These are phyloP conservation scores for Echeveria elegans DNA, from an alignment of 164 flowering plant genomes.

Conservation along the genomic window DNA sequence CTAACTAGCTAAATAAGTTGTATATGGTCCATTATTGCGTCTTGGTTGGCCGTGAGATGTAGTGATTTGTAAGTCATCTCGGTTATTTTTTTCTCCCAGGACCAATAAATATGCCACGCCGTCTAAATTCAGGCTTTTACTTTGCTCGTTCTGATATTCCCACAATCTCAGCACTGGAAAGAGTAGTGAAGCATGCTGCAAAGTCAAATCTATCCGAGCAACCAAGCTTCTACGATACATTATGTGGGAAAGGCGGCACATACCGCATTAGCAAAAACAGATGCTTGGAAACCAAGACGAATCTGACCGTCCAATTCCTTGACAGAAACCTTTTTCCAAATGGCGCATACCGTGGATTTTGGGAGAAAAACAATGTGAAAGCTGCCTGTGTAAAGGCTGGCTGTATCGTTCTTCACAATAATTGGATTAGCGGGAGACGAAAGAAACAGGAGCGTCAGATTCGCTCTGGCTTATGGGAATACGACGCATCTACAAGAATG, in stretches of 20 bases:
- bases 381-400: slow-evolving; percentile 51
- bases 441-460: slow-evolving; percentile 79
- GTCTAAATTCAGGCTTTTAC: slow-evolving; percentile 95
- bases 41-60: background rate
- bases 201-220: slow-evolving; percentile 79
- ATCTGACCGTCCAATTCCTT: slow-evolving; percentile 66
- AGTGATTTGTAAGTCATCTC: background rate
- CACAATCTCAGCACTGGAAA: slow-evolving; percentile 72
- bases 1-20: background rate
- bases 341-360: slow-evolving; percentile 74
- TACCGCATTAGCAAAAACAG: slow-evolving; percentile 54
- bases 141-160: slow-evolving; percentile 60
- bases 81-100: slow-evolving; percentile 28
- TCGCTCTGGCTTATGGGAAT: slow-evolving; percentile 72
- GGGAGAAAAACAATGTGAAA: slow-evolving; percentile 52
- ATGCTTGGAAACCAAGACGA: slow-evolving; percentile 81
- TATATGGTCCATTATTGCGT: background rate
- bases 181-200: slow-evolving; percentile 83
- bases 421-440: slow-evolving; percentile 81
- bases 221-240: slow-evolving; percentile 88
- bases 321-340: slow-evolving; percentile 82
- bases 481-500: slow-evolving; percentile 58
- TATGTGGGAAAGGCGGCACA: slow-evolving; percentile 80
- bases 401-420: slow-evolving; percentile 70
- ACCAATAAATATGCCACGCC: slow-evolving; percentile 76